Evolutionary conservation across 192 early-diverging fungal genomes (phyloP).

Genomic region (Coemansia sp.): DNA sequence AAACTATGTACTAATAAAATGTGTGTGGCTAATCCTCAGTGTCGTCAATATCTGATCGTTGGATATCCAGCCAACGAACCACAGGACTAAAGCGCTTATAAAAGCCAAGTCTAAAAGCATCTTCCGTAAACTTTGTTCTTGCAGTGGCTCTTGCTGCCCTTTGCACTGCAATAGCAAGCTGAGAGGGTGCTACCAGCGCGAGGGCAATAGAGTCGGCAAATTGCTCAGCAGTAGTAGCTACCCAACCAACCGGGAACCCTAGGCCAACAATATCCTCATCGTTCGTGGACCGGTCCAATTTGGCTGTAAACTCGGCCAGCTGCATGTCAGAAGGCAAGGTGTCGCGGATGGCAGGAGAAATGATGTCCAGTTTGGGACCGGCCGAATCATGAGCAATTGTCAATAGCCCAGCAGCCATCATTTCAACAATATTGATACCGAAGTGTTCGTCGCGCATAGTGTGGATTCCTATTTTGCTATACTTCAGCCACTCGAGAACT

Average conservation of each 20-base stretch:
- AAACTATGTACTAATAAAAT: no score
- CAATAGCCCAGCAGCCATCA: conserved; percentile 68
- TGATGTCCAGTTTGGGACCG: conserved; percentile 43
- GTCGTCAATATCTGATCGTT: conserved; percentile 16
- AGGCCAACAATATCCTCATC: conserved; percentile 7
- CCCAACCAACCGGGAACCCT: conserved; percentile 54
- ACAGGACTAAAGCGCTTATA: conserved; percentile 35
- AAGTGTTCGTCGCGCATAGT: conserved; percentile 99
- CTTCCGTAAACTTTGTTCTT: conserved; percentile 67
- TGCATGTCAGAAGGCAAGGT: background rate
- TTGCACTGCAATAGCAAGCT: conserved; percentile 53
- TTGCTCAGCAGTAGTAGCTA: conserved; percentile 57
- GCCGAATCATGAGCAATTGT: conserved; percentile 48
- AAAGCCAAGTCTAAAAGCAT: conserved; percentile 48
- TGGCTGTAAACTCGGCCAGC: background rate
- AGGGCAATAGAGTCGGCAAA: conserved; percentile 56
- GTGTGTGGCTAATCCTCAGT: background rate
- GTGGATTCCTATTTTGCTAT: conserved; percentile 77
- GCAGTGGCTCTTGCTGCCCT: conserved; percentile 61
- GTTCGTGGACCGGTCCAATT: no score
- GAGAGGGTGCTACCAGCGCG: conserved; percentile 48
- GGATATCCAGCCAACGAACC: conserved; percentile 40
- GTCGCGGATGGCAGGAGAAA: conserved; percentile 31
- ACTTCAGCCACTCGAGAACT: conserved; percentile 59
- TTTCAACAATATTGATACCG: conserved; percentile 96